Conservation (phyloP, 495 filamentous ascomycete genomes). For the Parathielavia hyrcaniae region DNA sequence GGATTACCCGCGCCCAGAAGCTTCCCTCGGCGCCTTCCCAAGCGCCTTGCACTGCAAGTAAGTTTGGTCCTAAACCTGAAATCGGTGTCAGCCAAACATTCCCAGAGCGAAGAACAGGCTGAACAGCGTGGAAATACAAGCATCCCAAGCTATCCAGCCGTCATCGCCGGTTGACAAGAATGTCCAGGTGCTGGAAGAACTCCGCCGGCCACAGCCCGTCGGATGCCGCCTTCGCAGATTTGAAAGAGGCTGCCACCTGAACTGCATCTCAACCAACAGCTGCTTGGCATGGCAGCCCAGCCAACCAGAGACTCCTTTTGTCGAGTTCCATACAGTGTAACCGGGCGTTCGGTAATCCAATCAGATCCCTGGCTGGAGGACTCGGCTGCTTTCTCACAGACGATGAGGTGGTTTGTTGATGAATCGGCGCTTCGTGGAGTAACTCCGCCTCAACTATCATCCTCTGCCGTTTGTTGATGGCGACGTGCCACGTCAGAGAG, state of each 20-base stretch:
- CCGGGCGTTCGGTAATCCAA: background rate
- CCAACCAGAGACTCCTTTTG: background rate
- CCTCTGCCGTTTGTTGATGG: background rate
- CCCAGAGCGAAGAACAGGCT: no score
- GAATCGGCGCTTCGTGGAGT: no score
- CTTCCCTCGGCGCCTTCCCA: background rate
- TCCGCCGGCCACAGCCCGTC: no score
- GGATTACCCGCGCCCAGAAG: no score
- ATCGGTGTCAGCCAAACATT: background rate
- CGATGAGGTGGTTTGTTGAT: background rate
- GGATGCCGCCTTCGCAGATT: no score
- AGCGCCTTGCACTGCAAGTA: background rate
- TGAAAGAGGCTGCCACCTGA: background rate
- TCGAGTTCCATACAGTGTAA: background rate
- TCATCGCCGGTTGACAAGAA: background rate
- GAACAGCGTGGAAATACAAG: no score
- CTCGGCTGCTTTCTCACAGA: no score
- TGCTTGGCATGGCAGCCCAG: background rate
- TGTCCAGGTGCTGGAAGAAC: background rate
- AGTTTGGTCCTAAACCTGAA: background rate
- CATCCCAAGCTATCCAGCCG: background rate
- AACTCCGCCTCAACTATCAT: background rate
- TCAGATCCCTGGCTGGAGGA: no score
- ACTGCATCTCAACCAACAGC: slow-evolving; percentile 3
- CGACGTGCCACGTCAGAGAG: background rate